Evolutionary conservation across 768 basidiomycete genomes (phyloP).

Genomic region (Pulveroboletus sp.): DNA sequence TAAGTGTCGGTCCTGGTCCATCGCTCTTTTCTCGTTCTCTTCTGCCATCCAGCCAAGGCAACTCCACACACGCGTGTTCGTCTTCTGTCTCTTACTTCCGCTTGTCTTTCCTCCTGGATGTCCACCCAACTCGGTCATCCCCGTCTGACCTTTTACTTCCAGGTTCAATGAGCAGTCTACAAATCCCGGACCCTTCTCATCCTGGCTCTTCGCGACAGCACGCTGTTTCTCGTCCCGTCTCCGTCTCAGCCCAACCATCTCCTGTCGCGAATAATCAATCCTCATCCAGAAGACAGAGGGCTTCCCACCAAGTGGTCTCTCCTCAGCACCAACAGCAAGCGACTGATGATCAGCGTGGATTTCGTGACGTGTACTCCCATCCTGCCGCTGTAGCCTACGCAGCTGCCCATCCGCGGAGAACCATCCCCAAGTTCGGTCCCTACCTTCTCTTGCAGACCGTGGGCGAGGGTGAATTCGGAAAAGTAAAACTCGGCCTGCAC

Average conservation of each 20-base stretch:
- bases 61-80: constrained; percentile 17
- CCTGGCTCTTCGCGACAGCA: constrained; percentile 44
- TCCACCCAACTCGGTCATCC: background rate
- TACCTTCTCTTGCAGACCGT: constrained; percentile 94
- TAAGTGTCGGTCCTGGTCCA: constrained; percentile 9
- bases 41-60: constrained; percentile 14
- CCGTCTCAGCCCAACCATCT: constrained; percentile 51
- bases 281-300: constrained; percentile 55
- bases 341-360: constrained; percentile 42
- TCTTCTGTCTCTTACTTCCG: constrained; percentile 18
- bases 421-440: constrained; percentile 90
- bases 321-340: constrained; percentile 39
- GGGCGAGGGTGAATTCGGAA: constrained; percentile 98
- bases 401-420: constrained; percentile 76
- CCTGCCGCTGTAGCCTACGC: constrained; percentile 82
- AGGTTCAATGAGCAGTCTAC: constrained; percentile 32
- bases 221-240: constrained; percentile 47
- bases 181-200: constrained; percentile 42
- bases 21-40: constrained; percentile 12
- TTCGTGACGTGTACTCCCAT: constrained; percentile 76
- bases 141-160: background rate
- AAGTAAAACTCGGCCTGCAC: constrained; percentile 97
- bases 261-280: constrained; percentile 39
- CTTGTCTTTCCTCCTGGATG: constrained; percentile 1
- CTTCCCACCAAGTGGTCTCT: constrained; percentile 68